These are phyloP conservation scores for Dothideomycetidae sp. DNA, from an alignment of 2,329 filamentous ascomycete genomes.

Conservation along the genomic window DNA sequence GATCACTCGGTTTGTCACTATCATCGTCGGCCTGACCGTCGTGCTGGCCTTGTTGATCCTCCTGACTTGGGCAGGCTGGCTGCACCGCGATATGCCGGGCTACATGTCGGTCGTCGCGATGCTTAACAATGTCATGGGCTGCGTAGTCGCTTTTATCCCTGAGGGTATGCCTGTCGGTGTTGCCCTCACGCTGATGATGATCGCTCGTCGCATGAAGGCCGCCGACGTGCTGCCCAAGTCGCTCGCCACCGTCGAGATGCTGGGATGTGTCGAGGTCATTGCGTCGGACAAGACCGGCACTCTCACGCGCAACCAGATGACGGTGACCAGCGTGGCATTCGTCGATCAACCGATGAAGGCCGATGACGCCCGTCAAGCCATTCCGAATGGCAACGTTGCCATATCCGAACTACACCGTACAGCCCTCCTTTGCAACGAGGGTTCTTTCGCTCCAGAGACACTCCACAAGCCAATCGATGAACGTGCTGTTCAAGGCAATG, in stretches of 20 bases:
- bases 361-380: slow-evolving; percentile 13
- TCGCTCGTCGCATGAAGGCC: slow-evolving; percentile 31
- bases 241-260: slow-evolving; percentile 29
- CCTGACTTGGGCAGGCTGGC: slow-evolving; percentile 33
- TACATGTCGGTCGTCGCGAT: slow-evolving; percentile 32
- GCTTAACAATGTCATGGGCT: slow-evolving; percentile 34
- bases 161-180: slow-evolving; percentile 21
- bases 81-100: slow-evolving; percentile 23
- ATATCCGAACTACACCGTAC: slow-evolving; percentile 19
- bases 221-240: slow-evolving; percentile 31
- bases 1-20: slow-evolving; percentile 31
- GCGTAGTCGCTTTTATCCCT: slow-evolving; percentile 17
- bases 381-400: slow-evolving; percentile 15
- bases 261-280: slow-evolving; percentile 33
- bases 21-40: slow-evolving; percentile 29
- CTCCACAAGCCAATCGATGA: slow-evolving; percentile 23
- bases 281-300: slow-evolving; percentile 33
- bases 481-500: slow-evolving; percentile 29
- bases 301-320: slow-evolving; percentile 33
- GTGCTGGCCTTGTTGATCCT: slow-evolving; percentile 27
- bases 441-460: slow-evolving; percentile 28
- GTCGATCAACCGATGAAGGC: slow-evolving; percentile 22
- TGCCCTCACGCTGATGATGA: slow-evolving; percentile 28
- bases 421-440: slow-evolving; percentile 30
- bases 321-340: slow-evolving; percentile 27